Percentiles rank a stretch among this genome's conserved stretches.
phyloP scores from a whole-genome alignment of 768 basidiomycete species.

The Lactarius trivialis region DNA sequence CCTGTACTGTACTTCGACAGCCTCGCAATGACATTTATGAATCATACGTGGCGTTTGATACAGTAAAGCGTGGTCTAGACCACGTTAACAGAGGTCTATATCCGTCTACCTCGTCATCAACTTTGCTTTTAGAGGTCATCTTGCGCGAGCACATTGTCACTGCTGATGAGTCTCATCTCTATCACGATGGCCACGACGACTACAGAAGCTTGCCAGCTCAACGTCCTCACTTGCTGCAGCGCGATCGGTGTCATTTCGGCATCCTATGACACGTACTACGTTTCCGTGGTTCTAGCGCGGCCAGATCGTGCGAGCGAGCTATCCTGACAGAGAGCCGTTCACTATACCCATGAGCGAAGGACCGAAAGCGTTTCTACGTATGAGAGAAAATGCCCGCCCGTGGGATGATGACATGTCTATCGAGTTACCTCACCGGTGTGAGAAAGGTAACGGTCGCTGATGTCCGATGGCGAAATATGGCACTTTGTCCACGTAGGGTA shows the following conservation, averaged over 20 bases:
- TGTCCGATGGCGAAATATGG: background rate
- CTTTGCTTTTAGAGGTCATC: background rate
- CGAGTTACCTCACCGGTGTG: background rate
- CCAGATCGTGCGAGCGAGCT: background rate
- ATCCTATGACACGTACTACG: background rate
- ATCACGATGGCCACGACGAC: background rate
- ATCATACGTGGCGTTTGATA: background rate
- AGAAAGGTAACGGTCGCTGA: background rate
- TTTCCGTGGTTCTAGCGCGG: background rate
- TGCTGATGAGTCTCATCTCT: background rate
- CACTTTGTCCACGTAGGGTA: background rate
- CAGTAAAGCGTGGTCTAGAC: background rate
- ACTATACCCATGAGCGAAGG: background rate
- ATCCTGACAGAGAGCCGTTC: background rate
- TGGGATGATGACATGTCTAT: background rate
- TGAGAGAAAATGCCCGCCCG: background rate
- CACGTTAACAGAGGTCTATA: background rate
- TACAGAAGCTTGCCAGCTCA: background rate
- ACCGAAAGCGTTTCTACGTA: background rate
- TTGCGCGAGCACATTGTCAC: background rate
- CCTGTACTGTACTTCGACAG: background rate
- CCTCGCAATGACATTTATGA: background rate
- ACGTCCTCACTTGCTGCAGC: background rate
- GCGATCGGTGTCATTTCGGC: background rate
- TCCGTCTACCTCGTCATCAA: background rate